These are phyloP conservation scores for Polyporus tsugae DNA, from an alignment of 1,284 basidiomycete species.

Conservation along the genomic window DNA sequence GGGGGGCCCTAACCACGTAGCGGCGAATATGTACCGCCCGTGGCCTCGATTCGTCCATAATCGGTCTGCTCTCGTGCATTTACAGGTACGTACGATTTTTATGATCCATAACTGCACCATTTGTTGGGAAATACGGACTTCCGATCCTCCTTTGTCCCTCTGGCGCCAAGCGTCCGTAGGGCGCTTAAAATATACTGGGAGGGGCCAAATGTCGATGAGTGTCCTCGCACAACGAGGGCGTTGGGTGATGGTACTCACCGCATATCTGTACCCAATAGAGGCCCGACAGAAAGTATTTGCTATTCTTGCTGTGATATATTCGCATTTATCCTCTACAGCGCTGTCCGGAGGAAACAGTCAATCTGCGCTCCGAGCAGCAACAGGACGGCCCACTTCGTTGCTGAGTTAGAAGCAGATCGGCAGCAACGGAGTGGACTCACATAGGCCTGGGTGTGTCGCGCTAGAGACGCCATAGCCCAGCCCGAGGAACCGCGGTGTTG, in stretches of 20 bases:
- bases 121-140: neutral
- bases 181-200: neutral
- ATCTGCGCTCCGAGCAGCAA: neutral
- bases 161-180: neutral
- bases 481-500: neutral
- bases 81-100: neutral
- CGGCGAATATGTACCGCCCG: neutral
- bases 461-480: neutral
- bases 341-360: neutral
- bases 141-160: neutral
- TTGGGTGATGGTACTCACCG: constrained; percentile 1
- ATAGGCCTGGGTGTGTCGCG: neutral
- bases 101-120: neutral
- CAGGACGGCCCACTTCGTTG: neutral
- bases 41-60: neutral
- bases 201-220: neutral
- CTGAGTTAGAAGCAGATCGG: neutral
- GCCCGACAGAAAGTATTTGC: neutral
- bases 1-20: neutral
- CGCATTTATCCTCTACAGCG: neutral
- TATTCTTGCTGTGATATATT: neutral
- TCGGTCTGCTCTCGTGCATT: neutral
- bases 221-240: neutral
- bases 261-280: neutral
- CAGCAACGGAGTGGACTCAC: neutral